Evolutionary conservation across 495 filamentous ascomycete species (phyloP).

Genomic region (Aeminium ludgeri): DNA sequence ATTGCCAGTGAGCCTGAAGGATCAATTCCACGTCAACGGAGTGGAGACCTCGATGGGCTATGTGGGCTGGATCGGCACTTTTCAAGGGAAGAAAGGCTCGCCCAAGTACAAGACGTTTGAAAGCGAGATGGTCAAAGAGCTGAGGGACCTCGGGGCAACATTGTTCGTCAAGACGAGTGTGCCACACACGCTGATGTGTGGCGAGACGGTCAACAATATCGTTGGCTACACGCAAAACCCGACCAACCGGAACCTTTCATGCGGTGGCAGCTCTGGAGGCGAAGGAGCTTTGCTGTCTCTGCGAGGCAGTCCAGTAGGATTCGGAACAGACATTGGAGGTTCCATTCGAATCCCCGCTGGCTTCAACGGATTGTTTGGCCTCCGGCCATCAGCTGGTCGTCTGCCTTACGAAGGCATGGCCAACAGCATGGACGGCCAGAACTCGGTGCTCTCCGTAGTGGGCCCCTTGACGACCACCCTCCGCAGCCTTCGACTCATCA

Average conservation of each 20-base stretch:
- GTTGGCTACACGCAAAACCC: slow-evolving; percentile 26
- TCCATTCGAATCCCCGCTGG: slow-evolving; percentile 34
- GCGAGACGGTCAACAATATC: slow-evolving; percentile 40
- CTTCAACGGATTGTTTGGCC: slow-evolving; percentile 31
- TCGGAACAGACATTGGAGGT: slow-evolving; percentile 31
- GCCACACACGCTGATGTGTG: slow-evolving; percentile 41
- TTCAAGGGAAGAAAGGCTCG: slow-evolving; percentile 22
- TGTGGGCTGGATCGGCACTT: slow-evolving; percentile 27
- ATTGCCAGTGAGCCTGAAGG: slow-evolving; percentile 49
- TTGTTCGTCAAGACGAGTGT: slow-evolving; percentile 52
- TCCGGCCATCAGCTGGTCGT: slow-evolving; percentile 29
- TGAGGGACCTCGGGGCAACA: slow-evolving; percentile 42
- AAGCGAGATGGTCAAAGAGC: slow-evolving; percentile 26
- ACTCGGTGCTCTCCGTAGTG: slow-evolving; percentile 37
- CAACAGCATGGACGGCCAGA: slow-evolving; percentile 43
- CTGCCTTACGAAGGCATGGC: slow-evolving; percentile 36
- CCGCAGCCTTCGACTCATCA: slow-evolving; percentile 33
- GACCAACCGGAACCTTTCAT: slow-evolving; percentile 22
- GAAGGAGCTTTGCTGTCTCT: slow-evolving; percentile 26
- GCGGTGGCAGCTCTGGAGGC: slow-evolving; percentile 23
- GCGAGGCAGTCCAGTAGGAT: slow-evolving; percentile 22
- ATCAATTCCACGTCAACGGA: slow-evolving; percentile 52
- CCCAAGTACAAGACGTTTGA: slow-evolving; percentile 22
- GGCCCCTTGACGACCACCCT: slow-evolving; percentile 38
- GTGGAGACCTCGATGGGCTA: slow-evolving; percentile 49